Evolutionary conservation across 129 eudicot species (phyloP).

Genomic region (Flaveria robusta): DNA sequence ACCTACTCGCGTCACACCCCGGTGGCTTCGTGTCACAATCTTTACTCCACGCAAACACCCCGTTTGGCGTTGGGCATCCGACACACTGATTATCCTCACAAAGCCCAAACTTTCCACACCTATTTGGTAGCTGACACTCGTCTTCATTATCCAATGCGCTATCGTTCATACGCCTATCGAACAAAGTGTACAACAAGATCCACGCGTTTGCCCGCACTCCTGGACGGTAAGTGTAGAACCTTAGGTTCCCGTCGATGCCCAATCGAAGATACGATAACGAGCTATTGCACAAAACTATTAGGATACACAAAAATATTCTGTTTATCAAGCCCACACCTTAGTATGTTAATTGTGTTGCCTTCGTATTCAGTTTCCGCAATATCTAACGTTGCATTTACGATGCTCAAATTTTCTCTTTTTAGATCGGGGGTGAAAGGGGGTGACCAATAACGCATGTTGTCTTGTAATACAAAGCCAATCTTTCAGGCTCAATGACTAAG

Average conservation of each 20-base stretch:
- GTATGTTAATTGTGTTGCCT: neutral
- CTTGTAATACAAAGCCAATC: constrained; percentile 38
- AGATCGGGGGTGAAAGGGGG: constrained; percentile 17
- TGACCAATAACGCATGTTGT: constrained; percentile 27
- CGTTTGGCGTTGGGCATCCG: constrained; percentile 47
- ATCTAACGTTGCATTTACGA: constrained; percentile 14
- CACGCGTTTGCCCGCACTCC: constrained; percentile 33
- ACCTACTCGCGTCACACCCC: constrained; percentile 34
- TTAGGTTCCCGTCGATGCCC: constrained; percentile 53
- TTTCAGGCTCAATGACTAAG: constrained; percentile 33
- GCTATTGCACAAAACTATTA: constrained; percentile 32
- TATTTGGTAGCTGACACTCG: constrained; percentile 54
- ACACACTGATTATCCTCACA: constrained; percentile 57
- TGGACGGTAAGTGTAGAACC: constrained; percentile 40
- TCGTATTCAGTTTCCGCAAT: constrained; percentile 21
- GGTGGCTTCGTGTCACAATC: constrained; percentile 33
- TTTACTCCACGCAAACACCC: constrained; percentile 55
- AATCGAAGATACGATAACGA: constrained; percentile 48
- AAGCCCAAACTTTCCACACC: constrained; percentile 50
- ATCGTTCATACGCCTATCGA: constrained; percentile 10
- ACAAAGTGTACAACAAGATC: constrained; percentile 41
- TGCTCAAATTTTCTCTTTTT: neutral
- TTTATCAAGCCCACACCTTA: neutral
- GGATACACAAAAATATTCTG: too few relatives aligned
- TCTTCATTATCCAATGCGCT: neutral